These are phyloP conservation scores for Eremothecium sinecaudum DNA, from an alignment of 1,139 yeast species.

Conservation along the genomic window DNA sequence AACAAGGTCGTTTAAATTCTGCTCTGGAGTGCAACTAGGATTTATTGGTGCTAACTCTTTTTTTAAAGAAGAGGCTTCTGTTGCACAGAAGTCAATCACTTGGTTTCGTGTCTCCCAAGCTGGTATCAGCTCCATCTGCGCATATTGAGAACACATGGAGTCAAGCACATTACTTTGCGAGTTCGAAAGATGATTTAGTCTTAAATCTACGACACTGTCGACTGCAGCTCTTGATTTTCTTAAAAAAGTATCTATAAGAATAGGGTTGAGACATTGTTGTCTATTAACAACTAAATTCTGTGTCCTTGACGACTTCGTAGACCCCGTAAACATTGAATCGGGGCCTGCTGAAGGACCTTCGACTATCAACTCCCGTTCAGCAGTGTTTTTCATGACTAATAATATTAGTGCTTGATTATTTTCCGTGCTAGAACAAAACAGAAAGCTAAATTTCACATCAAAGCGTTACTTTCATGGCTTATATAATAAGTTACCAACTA, in stretches of 20 bases:
- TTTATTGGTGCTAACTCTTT: slow-evolving; percentile 15
- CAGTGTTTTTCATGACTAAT: too few species aligned
- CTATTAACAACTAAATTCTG: slow-evolving; percentile 17
- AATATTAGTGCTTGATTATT: too few species aligned
- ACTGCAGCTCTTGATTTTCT: slow-evolving; percentile 35
- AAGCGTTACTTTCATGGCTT: too few species aligned
- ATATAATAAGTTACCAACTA: too few species aligned
- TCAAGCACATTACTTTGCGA: slow-evolving; percentile 10
- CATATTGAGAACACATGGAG: slow-evolving; percentile 29
- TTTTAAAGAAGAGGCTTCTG: slow-evolving; percentile 25
- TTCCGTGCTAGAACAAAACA: too few species aligned
- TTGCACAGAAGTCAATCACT: slow-evolving; percentile 34
- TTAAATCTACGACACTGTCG: slow-evolving; percentile 37
- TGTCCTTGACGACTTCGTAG: not conserved
- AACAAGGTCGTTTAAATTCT: slow-evolving; percentile 17
- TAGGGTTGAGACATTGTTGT: slow-evolving; percentile 34
- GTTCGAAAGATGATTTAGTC: slow-evolving; percentile 31
- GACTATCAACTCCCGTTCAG: too few species aligned
- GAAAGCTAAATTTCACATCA: too few species aligned
- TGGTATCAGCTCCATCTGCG: slow-evolving; percentile 32
- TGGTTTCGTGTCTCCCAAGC: slow-evolving; percentile 36
- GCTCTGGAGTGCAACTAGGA: slow-evolving; percentile 6
- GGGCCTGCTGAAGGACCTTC: too few species aligned
- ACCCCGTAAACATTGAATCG: too few species aligned
- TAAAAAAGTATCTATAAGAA: slow-evolving; percentile 36